Evolutionary conservation across 2,329 filamentous ascomycete species (phyloP), one percentile per base, ranked within the genome.

Genomic region (Eutypa lata): DNA sequence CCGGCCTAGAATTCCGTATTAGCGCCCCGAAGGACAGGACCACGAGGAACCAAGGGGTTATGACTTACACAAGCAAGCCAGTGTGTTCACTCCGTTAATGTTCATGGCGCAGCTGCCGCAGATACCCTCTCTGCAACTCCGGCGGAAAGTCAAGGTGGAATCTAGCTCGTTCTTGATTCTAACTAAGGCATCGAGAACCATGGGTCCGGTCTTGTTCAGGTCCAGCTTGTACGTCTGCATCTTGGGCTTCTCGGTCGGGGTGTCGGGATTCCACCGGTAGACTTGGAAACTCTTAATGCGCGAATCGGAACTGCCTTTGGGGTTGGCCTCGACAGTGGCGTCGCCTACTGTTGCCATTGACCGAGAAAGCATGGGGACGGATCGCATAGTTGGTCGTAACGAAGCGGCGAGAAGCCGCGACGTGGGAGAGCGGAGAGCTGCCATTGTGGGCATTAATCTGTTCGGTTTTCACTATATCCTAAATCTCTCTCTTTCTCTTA

Each of bases 21-120:
- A 71, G 69, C 60, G 61, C 43, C 40, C 37, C 11, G 28, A n/a
- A n/a, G n/a, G n/a, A n/a, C n/a, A n/a, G n/a, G n/a, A n/a, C n/a
- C n/a, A n/a, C n/a, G n/a, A n/a, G 40, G 14, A 7, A 11, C 46
- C 10, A 33, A 44, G 35, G 37, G 21, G 18, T 31, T 2, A 38
- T 10, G 37, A 86, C 89, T 65, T 90, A 96, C 94, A 99, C 71
- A 99, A 79, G 77, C 94, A 99, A 63, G 94, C 94, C 67, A 99
- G 78, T 53, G 94, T 99, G 80, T 99, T 99, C 68, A 95, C 89
- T 73, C 94, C 94, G 73, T 97, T 95, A 73, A 99, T 97, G 82
- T 99, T 99, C 94, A 99, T 99, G 62, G 94, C 94, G 73, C 94
- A 99, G 75, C 90, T 96, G 63, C 94, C 94, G 71, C 94, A 99